Percentiles rank a stretch among this genome's conserved stretches.
These are phyloP conservation scores for Citrus sinensis DNA, from an alignment of 345 rosid genomes.

Conservation along the genomic window DNA sequence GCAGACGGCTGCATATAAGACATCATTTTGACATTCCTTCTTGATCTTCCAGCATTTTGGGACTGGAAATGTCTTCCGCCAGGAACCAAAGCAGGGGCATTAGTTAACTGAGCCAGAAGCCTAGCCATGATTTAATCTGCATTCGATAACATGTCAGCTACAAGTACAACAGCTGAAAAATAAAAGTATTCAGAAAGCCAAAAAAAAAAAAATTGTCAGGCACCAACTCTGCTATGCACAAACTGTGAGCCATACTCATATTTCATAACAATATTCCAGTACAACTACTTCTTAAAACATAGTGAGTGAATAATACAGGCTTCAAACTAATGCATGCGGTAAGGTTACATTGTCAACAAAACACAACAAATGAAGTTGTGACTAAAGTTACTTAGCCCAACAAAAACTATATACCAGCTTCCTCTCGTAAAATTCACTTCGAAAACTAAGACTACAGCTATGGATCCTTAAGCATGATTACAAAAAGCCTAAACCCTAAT, in stretches of 20 bases:
- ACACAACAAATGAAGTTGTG: background rate
- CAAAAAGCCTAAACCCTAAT: background rate
- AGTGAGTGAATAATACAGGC: background rate
- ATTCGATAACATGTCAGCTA: constrained; percentile 15
- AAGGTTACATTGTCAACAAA: background rate
- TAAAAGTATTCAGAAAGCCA: background rate
- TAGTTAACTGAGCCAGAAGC: constrained; percentile 54
- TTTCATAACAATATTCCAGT: background rate
- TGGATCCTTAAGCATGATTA: background rate
- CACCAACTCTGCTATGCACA: background rate
- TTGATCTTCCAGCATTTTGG: constrained; percentile 44
- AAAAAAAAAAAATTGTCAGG: background rate
- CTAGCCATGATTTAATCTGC: constrained; percentile 71
- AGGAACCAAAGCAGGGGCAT: constrained; percentile 37
- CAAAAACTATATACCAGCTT: background rate
- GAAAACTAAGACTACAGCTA: background rate
- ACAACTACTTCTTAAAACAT: background rate
- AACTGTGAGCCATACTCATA: background rate
- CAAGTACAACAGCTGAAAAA: background rate
- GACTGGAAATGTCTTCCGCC: constrained; percentile 38
- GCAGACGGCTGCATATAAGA: constrained; percentile 29
- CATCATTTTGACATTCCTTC: constrained; percentile 44
- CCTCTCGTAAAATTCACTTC: background rate
- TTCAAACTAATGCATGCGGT: background rate
- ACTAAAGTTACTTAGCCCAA: background rate